Conservation (phyloP, 148 eudicot genomes). For the Arbutus unedo region DNA sequence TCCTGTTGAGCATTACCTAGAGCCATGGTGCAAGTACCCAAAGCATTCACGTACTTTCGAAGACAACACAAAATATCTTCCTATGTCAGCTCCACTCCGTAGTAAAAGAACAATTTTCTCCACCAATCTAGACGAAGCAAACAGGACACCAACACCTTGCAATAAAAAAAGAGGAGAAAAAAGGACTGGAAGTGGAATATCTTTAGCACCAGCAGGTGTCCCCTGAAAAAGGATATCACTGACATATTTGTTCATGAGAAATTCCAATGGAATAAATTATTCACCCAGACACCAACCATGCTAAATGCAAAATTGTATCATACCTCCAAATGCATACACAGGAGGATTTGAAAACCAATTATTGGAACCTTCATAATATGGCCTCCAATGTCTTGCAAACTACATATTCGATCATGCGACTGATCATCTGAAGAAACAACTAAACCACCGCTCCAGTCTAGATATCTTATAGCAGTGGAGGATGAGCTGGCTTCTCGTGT, state of each 20-base stretch:
- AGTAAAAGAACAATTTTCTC: slow-evolving; percentile 67
- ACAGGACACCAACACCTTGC: slow-evolving; percentile 73
- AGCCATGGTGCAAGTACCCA: slow-evolving; percentile 84
- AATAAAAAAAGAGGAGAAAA: slow-evolving; percentile 82
- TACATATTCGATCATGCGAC: slow-evolving; percentile 53
- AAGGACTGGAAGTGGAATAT: slow-evolving; percentile 62
- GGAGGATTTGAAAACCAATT: slow-evolving; percentile 74
- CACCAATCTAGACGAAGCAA: slow-evolving; percentile 58
- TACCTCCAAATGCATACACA: slow-evolving; percentile 94
- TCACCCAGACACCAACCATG: slow-evolving; percentile 5
- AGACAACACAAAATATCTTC: slow-evolving; percentile 59
- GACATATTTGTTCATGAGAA: slow-evolving; percentile 4
- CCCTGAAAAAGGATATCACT: slow-evolving; percentile 54
- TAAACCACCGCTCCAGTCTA: slow-evolving; percentile 77
- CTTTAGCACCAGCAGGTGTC: slow-evolving; percentile 65
- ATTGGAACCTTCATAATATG: slow-evolving; percentile 88
- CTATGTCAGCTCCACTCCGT: slow-evolving; percentile 47
- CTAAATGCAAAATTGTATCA: slow-evolving; percentile 3
- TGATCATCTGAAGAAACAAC: slow-evolving; percentile 57
- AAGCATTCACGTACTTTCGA: slow-evolving; percentile 66
- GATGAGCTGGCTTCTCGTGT: slow-evolving; percentile 62
- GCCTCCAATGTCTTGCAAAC: slow-evolving; percentile 85
- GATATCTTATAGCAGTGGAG: slow-evolving; percentile 56
- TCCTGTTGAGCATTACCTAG: slow-evolving; percentile 47
- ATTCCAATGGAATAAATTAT: slow-evolving; percentile 5